Conservation (phyloP, 148 eudicot species). For the Rhododendron ovatum region DNA sequence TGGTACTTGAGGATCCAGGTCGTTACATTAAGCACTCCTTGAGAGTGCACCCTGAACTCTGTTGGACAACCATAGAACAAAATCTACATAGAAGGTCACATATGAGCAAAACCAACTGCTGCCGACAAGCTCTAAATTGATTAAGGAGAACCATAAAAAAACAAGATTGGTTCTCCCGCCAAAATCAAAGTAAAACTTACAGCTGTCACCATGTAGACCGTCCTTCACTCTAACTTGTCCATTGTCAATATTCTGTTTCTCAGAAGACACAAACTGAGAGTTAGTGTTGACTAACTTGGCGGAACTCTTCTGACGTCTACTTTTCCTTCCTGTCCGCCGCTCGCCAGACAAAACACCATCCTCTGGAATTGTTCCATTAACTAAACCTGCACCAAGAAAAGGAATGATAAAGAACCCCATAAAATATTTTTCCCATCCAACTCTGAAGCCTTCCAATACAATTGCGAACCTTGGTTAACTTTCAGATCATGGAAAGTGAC, state of each 20-base stretch:
- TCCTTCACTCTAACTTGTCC: conserved; percentile 31
- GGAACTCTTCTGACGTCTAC: conserved; percentile 53
- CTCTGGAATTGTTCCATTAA: conserved; percentile 32
- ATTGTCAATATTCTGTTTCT: conserved; percentile 38
- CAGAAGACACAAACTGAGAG: conserved; percentile 32
- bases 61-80: background rate
- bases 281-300: conserved; percentile 41
- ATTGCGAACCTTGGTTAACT: conserved; percentile 23
- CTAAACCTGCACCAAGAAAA: conserved; percentile 38
- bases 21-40: background rate
- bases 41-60: background rate
- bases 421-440: conserved; percentile 4
- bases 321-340: conserved; percentile 51
- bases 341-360: conserved; percentile 39
- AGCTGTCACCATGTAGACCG: conserved; percentile 26
- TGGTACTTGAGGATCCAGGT: background rate
- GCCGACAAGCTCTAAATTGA: background rate
- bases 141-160: background rate
- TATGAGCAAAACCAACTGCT: background rate
- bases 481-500: conserved; percentile 6
- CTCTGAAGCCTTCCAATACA: background rate
- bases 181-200: conserved; percentile 8
- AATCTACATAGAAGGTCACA: background rate
- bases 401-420: background rate
- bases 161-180: background rate